Evolutionary conservation across 768 basidiomycete genomes (phyloP).

Genomic region (Solioccasus polychromus): DNA sequence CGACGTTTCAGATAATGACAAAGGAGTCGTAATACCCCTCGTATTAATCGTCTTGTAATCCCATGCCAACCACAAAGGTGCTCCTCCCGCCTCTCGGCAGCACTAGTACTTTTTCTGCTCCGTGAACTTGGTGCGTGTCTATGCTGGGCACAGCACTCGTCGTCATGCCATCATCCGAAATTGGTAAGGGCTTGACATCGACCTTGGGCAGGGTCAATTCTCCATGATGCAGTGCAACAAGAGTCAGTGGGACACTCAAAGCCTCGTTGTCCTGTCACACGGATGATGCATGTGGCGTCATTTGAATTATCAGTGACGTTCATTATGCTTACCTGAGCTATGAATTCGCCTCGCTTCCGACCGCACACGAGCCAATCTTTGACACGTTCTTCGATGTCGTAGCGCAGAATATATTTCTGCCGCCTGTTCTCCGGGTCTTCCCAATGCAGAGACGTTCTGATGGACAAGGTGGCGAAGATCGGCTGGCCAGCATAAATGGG

Average conservation of each 20-base stretch:
- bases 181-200: conserved; percentile 56
- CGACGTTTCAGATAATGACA: not conserved
- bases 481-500: conserved; percentile 86
- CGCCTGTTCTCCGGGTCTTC: conserved; percentile 43
- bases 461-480: conserved; percentile 60
- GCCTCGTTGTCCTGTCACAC: conserved; percentile 55
- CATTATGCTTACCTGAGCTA: conserved; percentile 54
- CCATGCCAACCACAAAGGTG: conserved; percentile 81
- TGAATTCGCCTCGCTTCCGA: conserved; percentile 79
- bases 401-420: conserved; percentile 58
- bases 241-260: conserved; percentile 59
- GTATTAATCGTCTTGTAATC: conserved; percentile 28
- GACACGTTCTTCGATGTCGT: conserved; percentile 77
- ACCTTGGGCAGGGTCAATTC: conserved; percentile 76
- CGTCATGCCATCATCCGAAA: conserved; percentile 53
- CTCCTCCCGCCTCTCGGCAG: conserved; percentile 80
- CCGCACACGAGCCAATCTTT: conserved; percentile 91
- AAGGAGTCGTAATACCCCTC: not conserved
- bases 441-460: conserved; percentile 81
- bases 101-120: conserved; percentile 77
- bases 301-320: not conserved
- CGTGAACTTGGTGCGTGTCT: conserved; percentile 83
- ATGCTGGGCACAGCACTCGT: conserved; percentile 58
- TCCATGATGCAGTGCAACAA: conserved; percentile 88
- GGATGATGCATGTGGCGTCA: not conserved